A percentile compares a stretch with the other conserved stretches of the same genome.
Evolutionary conservation across 2,329 filamentous ascomycete species (phyloP).

Genomic region (Pseudogymnoascus sp.): DNA sequence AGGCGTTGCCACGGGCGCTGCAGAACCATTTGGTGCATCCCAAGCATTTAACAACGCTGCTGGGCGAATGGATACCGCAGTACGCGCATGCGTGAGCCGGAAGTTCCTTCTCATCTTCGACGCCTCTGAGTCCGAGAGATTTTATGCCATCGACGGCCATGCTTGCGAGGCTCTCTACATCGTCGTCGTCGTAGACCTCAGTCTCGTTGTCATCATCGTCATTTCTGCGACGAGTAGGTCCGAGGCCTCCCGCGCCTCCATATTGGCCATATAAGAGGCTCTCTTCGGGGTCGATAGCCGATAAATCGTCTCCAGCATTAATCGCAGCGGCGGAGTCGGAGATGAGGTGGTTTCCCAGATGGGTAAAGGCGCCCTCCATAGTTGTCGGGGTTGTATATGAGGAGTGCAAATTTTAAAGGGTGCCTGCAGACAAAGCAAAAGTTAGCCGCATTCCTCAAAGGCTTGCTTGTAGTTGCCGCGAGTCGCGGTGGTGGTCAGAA

Average conservation of each 20-base stretch:
- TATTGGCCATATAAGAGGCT: constrained; percentile 66
- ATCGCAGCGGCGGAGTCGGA: constrained; percentile 79
- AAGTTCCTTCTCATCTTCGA: constrained; percentile 81
- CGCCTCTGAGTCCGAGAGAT: constrained; percentile 48
- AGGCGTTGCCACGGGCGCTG: constrained; percentile 91
- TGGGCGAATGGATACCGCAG: constrained; percentile 93
- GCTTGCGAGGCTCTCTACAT: constrained; percentile 64
- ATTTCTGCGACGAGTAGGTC: constrained; percentile 44
- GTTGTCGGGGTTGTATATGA: constrained; percentile 17
- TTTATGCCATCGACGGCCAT: constrained; percentile 68
- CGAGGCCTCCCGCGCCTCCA: constrained; percentile 46
- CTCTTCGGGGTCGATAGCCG: constrained; percentile 67
- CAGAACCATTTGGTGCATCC: constrained; percentile 98
- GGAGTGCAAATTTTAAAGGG: constrained; percentile 11
- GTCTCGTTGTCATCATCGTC: constrained; percentile 84
- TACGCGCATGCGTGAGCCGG: constrained; percentile 96
- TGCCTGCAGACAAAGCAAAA: constrained; percentile 13
- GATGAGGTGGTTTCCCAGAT: constrained; percentile 78
- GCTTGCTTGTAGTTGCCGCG: background rate
- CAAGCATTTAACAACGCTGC: constrained; percentile 92
- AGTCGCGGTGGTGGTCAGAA: background rate
- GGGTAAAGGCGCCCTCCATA: constrained; percentile 84
- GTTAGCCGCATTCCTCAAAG: constrained; percentile 13
- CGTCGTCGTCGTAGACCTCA: constrained; percentile 75
- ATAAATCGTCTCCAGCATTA: constrained; percentile 72